Evolutionary conservation across 2,329 filamentous ascomycete species (phyloP), one percentile per base, ranked within the genome.

Genomic region (Dactylellina sp.): DNA sequence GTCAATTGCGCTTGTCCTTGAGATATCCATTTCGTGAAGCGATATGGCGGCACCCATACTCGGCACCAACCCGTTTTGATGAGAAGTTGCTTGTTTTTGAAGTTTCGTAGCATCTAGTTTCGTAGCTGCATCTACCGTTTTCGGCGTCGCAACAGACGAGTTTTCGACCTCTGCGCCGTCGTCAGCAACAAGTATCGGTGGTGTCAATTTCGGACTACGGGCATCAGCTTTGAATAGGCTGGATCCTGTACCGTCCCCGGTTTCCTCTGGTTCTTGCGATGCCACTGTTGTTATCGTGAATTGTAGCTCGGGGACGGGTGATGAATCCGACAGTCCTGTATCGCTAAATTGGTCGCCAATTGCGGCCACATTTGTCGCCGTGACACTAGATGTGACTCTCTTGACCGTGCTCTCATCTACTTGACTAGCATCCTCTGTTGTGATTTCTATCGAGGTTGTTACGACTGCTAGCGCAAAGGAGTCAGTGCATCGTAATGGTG

Each of bases 401-500:
- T 35, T 65, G 16, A 37, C n/a, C 35, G 39, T 39, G 44, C 37
- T 60, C 4, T 42, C 14, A 14, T 64, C 59, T 7, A 64, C 24
- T 25, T 55, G 47, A 16, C 39, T 42, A 14, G 28, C 59, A 57
- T 64, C 59, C 52, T 71, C 28, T 39, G 50, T 64, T 46, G 59
- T 64, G 32, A 64, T 39, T 16, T 63, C 66, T 24, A 71, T 64
- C 22, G 52, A 64, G 16, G 64, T 70, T 7, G 56, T 70, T n/a
- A 25, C 56, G 22, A 56, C 39, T 28, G 64, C 56, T 55, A 50
- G 24, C 7, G 37, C 42, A 46, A 42, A n/a, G 25, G 55, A 18
- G 37, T 71, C 18, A 50, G 65, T 20, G 52, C n/a, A 39, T 16
- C 28, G 25, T 5, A 20, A 20, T 56, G 50, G 14, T 32, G 20